A percentile compares a stretch with the other conserved stretches of the same genome.
These are phyloP conservation scores for Mortierella polycephala DNA, from an alignment of 371 early-diverging fungal species.

Conservation along the genomic window DNA sequence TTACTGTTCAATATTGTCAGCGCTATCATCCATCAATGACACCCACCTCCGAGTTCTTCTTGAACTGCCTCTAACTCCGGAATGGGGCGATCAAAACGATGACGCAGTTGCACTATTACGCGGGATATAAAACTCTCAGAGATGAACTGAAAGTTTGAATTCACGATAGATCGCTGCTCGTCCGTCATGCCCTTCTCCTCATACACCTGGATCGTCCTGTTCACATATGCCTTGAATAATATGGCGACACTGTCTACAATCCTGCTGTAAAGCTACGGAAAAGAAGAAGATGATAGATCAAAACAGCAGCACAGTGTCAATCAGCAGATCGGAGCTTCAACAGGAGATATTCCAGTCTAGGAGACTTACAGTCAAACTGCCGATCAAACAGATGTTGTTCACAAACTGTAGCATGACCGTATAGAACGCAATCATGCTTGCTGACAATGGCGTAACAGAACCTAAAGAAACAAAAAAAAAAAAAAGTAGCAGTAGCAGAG, in stretches of 20 bases:
- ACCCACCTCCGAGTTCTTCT: conserved; percentile 66
- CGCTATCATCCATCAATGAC: background rate
- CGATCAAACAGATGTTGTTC: conserved; percentile 76
- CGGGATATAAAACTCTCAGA: conserved; percentile 69
- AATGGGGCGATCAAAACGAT: conserved; percentile 72
- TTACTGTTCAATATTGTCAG: too few relatives aligned
- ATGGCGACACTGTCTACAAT: conserved; percentile 49
- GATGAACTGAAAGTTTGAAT: conserved; percentile 71
- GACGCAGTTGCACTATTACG: conserved; percentile 67
- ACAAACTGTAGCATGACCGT: conserved; percentile 83
- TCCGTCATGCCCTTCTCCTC: conserved; percentile 50
- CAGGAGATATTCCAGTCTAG: background rate
- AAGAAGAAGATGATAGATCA: background rate
- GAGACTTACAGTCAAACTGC: conserved; percentile 68
- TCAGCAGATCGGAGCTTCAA: too few relatives aligned
- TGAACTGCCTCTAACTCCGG: conserved; percentile 71
- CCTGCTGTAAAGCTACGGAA: conserved; percentile 36
- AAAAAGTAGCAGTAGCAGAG: background rate
- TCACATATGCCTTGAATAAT: conserved; percentile 50
- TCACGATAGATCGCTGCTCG: conserved; percentile 60
- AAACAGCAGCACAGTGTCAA: too few relatives aligned
- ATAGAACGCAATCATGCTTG: conserved; percentile 72
- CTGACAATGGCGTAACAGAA: conserved; percentile 57
- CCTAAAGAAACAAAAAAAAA: background rate
- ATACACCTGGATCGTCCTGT: conserved; percentile 50